Conservation (phyloP, 768 basidiomycete genomes). For the Asterophora lycoperdoides region DNA sequence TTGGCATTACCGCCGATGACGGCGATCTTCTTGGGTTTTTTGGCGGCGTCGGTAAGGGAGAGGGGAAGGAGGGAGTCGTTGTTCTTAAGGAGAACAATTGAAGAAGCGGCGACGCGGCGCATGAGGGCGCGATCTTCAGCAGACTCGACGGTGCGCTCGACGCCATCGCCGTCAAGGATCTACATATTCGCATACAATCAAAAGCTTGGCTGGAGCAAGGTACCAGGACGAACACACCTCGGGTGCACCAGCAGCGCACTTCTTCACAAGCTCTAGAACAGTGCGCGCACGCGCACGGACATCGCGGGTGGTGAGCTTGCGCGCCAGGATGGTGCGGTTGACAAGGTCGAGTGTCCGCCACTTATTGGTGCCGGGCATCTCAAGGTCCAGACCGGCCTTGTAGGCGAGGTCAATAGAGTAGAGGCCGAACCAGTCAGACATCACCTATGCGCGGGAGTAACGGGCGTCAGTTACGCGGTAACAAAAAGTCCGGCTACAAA, state of each 20-base stretch:
- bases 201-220: not conserved
- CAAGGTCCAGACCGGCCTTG: constrained; percentile 77
- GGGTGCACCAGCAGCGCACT: constrained; percentile 60
- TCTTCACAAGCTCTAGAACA: constrained; percentile 67
- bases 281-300: constrained; percentile 63
- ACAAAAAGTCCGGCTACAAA: no score
- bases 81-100: constrained; percentile 77
- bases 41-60: constrained; percentile 13
- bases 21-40: constrained; percentile 59
- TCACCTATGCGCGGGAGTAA: constrained; percentile 39
- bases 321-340: constrained; percentile 51
- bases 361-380: constrained; percentile 76
- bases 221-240: constrained; percentile 39
- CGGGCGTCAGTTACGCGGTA: not conserved
- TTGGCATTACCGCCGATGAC: constrained; percentile 75
- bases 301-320: constrained; percentile 62
- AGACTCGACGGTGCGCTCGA: constrained; percentile 59
- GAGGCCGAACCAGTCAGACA: constrained; percentile 84
- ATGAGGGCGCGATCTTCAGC: constrained; percentile 60
- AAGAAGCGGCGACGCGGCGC: constrained; percentile 61
- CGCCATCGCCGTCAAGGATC: constrained; percentile 68
- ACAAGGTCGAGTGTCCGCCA: constrained; percentile 72
- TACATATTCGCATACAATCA: constrained; percentile 24
- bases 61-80: constrained; percentile 52
- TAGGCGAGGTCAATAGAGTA: constrained; percentile 61